Evolutionary conservation across 352 stramenopile species (phyloP).

Genomic region (Globisporangium cylindrosporum): DNA sequence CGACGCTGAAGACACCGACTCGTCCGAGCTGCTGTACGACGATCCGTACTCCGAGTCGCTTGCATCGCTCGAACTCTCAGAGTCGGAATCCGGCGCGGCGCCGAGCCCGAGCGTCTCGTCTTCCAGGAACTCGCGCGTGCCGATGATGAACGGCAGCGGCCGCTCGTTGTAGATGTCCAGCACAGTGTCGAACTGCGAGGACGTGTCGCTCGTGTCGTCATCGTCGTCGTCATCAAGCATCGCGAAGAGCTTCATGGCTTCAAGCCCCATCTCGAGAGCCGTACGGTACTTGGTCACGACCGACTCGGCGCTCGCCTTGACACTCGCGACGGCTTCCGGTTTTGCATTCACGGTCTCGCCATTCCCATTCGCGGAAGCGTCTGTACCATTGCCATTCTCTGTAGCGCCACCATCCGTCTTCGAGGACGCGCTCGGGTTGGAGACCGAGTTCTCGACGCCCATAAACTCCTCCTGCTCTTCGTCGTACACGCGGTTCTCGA

Average conservation of each 20-base stretch:
- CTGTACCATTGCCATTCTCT: neutral
- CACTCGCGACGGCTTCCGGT: slow-evolving; percentile 19
- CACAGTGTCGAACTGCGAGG: slow-evolving; percentile 64
- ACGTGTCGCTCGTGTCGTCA: slow-evolving; percentile 47
- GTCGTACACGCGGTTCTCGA: slow-evolving; percentile 89
- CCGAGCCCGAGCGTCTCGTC: slow-evolving; percentile 81
- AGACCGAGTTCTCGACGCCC: slow-evolving; percentile 20
- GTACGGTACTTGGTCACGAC: slow-evolving; percentile 75
- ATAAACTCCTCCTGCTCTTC: slow-evolving; percentile 81
- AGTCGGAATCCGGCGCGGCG: slow-evolving; percentile 50
- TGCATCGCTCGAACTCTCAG: slow-evolving; percentile 30
- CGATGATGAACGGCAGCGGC: slow-evolving; percentile 85
- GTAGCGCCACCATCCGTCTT: slow-evolving; percentile 4
- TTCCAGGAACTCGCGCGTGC: slow-evolving; percentile 81
- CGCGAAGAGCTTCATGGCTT: slow-evolving; percentile 84
- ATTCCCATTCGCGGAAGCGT: neutral
- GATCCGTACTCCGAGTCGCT: slow-evolving; percentile 26
- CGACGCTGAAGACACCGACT: slow-evolving; percentile 32
- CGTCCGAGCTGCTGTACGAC: slow-evolving; percentile 71
- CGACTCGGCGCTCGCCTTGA: slow-evolving; percentile 38
- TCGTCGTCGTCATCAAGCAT: slow-evolving; percentile 66
- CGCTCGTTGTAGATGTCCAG: slow-evolving; percentile 89
- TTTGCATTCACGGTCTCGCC: slow-evolving; percentile 6
- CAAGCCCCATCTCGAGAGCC: slow-evolving; percentile 72
- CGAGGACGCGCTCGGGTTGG: slow-evolving; percentile 6